These are phyloP conservation scores for Jatropha multifida DNA, from an alignment of 441 rosid genomes.

Conservation along the genomic window DNA sequence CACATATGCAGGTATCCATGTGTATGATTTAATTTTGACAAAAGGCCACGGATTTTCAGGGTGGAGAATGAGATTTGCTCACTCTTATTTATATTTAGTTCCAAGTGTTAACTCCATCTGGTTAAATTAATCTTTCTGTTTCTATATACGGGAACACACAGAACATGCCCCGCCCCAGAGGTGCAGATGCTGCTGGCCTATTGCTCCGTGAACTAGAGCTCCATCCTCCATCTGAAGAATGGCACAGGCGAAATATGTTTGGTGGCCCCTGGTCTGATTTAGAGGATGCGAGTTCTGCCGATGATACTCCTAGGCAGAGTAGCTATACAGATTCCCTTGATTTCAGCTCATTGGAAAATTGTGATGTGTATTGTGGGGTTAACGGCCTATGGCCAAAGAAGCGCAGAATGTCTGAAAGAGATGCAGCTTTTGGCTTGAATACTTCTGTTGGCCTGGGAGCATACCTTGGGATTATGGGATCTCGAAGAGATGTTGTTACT, in stretches of 20 bases:
- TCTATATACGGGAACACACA: conserved; percentile 25
- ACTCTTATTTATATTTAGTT: background rate
- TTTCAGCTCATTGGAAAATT: conserved; percentile 41
- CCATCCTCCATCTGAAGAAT: conserved; percentile 98
- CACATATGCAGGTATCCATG: conserved; percentile 92
- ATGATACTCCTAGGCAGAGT: conserved; percentile 50
- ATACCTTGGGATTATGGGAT: conserved; percentile 99
- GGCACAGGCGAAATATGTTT: conserved; percentile 97
- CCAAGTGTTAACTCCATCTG: background rate
- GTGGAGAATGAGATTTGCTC: background rate
- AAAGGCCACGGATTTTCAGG: background rate
- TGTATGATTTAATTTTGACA: conserved; percentile 4
- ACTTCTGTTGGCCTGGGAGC: conserved; percentile 91
- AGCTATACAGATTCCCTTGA: conserved; percentile 41
- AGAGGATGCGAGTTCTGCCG: conserved; percentile 53
- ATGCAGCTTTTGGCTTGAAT: conserved; percentile 97
- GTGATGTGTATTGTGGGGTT: conserved; percentile 60
- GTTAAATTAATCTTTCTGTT: background rate
- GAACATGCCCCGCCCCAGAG: conserved; percentile 99
- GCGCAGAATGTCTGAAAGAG: conserved; percentile 97
- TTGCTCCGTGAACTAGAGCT: conserved; percentile 94
- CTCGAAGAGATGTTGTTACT: conserved; percentile 96
- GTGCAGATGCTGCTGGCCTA: conserved; percentile 99
- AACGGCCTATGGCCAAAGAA: conserved; percentile 95
- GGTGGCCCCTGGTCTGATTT: conserved; percentile 98